Percentiles rank a stretch among this genome's conserved stretches.
Conservation (phyloP, 1,284 basidiomycete genomes). For the Trichosporon sp. region DNA sequence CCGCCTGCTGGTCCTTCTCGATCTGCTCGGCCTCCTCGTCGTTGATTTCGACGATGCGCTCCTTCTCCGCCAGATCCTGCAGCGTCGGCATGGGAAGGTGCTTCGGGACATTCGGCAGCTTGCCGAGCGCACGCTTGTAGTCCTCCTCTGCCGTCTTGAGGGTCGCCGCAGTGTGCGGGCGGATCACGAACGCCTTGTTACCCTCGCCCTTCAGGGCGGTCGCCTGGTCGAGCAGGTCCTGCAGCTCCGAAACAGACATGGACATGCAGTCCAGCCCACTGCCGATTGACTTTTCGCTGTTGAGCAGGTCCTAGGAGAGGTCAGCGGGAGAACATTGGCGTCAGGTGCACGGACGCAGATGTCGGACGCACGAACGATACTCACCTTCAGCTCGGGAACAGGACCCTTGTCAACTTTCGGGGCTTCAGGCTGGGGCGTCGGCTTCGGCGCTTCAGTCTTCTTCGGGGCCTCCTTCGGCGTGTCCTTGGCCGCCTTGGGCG, state of each 20-base stretch:
- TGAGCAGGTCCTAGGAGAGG: not conserved
- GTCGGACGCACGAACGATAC: not conserved
- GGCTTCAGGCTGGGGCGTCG: not conserved
- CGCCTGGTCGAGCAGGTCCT: slow-evolving; percentile 41
- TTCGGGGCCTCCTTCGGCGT: not conserved
- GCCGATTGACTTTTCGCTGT: not conserved
- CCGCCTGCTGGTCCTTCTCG: slow-evolving; percentile 29
- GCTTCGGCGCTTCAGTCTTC: slow-evolving; percentile 1
- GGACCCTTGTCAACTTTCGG: slow-evolving; percentile 13
- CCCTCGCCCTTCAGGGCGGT: slow-evolving; percentile 41
- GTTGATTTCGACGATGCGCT: slow-evolving; percentile 36
- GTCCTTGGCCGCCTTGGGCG: not conserved
- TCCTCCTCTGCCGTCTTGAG: slow-evolving; percentile 39
- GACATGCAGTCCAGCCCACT: slow-evolving; percentile 10
- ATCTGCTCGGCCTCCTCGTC: slow-evolving; percentile 51
- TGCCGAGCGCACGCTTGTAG: slow-evolving; percentile 43
- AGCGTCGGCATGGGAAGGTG: slow-evolving; percentile 21
- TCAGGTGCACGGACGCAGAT: not conserved
- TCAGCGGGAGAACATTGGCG: not conserved
- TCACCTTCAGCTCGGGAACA: slow-evolving; percentile 12
- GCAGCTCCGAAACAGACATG: slow-evolving; percentile 5
- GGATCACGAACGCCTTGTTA: slow-evolving; percentile 44
- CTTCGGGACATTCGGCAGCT: slow-evolving; percentile 34
- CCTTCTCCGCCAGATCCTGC: slow-evolving; percentile 16
- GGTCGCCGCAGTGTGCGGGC: slow-evolving; percentile 34